Conservation (phyloP, 257 asterid genomes). For the Verbena officinalis region DNA sequence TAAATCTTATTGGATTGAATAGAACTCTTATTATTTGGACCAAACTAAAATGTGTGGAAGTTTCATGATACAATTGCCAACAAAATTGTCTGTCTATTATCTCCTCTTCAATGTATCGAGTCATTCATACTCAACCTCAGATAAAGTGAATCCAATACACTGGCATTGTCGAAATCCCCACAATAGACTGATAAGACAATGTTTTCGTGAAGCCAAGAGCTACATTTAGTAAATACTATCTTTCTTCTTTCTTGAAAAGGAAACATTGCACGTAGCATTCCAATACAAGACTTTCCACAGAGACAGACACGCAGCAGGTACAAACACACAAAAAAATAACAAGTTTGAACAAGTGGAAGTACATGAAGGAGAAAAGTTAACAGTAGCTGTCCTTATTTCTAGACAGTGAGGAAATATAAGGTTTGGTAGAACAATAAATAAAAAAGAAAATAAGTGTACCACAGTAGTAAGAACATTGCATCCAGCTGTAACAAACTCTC, state of each 20-base stretch:
- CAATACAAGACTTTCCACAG: neutral
- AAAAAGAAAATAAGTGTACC: neutral
- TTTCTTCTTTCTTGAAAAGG: slow-evolving; percentile 7
- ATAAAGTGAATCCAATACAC: neutral
- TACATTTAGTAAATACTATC: neutral
- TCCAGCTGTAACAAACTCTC: slow-evolving; percentile 6
- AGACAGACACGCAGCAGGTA: neutral
- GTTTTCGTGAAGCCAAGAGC: neutral
- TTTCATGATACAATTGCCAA: neutral
- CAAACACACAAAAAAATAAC: neutral
- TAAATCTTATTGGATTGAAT: slow-evolving; percentile 9
- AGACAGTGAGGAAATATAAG: neutral
- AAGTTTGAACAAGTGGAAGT: neutral
- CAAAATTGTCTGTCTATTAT: neutral
- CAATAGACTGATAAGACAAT: slow-evolving; percentile 5
- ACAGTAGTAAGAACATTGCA: slow-evolving; percentile 11
- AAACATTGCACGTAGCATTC: neutral
- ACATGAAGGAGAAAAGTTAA: neutral
- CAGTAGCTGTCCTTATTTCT: neutral
- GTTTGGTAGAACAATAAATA: neutral
- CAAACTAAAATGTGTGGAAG: neutral
- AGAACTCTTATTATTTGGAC: slow-evolving; percentile 7
- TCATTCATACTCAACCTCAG: neutral
- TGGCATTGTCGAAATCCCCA: neutral
- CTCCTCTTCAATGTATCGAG: neutral